A percentile compares a stretch with the other conserved stretches of the same genome.
Evolutionary conservation across 2,329 filamentous ascomycete genomes (phyloP).

Genomic region (Aureobasidium namibiae): DNA sequence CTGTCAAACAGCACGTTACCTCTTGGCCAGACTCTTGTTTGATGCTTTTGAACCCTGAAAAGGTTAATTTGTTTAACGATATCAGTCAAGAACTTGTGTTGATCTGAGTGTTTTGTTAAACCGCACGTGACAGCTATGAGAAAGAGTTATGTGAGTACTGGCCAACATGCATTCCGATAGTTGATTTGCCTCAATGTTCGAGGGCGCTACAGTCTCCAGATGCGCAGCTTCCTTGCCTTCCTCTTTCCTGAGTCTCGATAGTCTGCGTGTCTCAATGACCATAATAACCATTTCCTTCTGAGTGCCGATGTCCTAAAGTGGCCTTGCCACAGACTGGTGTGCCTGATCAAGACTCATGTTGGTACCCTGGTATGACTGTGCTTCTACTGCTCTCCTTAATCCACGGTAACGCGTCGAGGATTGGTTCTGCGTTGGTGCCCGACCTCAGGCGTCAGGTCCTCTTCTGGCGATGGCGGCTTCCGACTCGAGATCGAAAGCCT

Average conservation of each 20-base stretch:
- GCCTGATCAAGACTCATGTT: not conserved
- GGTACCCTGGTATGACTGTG: not conserved
- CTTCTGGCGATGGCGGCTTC: not conserved
- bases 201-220: not conserved
- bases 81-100: not conserved
- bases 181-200: not conserved
- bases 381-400: not conserved
- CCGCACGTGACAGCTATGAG: not conserved
- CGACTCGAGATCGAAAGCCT: slow-evolving; percentile 3
- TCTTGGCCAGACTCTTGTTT: slow-evolving; percentile 6
- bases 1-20: not conserved
- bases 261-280: not conserved
- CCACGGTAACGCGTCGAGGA: no score
- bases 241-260: not conserved
- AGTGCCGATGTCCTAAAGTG: not conserved
- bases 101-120: not conserved
- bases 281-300: not conserved
- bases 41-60: not conserved
- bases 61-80: not conserved
- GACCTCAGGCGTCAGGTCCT: not conserved
- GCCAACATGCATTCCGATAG: not conserved
- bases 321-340: not conserved
- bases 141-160: not conserved
- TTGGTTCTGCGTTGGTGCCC: no score
- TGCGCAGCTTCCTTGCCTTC: not conserved